phyloP scores from a whole-genome alignment of 306 rosid genomes.

The Malus fusca region DNA sequence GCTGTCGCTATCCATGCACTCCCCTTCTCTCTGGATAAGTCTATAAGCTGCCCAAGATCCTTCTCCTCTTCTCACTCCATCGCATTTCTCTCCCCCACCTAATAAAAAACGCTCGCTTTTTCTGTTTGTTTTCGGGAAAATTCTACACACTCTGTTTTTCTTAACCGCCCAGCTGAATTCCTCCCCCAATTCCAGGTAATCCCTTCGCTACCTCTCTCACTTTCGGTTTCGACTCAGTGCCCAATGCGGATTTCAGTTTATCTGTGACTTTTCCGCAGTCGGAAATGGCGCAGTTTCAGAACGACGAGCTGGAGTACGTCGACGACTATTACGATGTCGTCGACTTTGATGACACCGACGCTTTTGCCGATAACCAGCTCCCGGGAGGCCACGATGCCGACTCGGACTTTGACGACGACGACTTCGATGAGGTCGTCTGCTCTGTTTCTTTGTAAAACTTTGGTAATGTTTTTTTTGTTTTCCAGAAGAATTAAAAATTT shows the following conservation, averaged over 20 bases:
- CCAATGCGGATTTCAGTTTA: neutral
- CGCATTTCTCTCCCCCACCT: neutral
- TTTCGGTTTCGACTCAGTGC: neutral
- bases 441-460: too few relatives aligned
- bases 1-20: too few relatives aligned
- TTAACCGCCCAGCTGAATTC: neutral
- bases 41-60: conserved; percentile 22
- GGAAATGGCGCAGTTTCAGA: conserved; percentile 54
- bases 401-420: conserved; percentile 56
- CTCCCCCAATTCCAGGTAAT: neutral
- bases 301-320: conserved; percentile 61
- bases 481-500: neutral
- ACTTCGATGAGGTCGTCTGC: conserved; percentile 35
- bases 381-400: conserved; percentile 3
- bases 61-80: neutral
- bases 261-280: neutral
- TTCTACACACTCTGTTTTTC: neutral
- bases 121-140: conserved; percentile 18
- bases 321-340: conserved; percentile 34
- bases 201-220: neutral
- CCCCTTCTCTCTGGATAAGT: neutral
- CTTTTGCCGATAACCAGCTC: conserved; percentile 19
- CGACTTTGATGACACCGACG: conserved; percentile 37
- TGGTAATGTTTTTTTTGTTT: too few relatives aligned
- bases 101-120: neutral